Base-by-base conservation (phyloP, 345 rosid genomes). In the Arabis hirsuta region DNA sequence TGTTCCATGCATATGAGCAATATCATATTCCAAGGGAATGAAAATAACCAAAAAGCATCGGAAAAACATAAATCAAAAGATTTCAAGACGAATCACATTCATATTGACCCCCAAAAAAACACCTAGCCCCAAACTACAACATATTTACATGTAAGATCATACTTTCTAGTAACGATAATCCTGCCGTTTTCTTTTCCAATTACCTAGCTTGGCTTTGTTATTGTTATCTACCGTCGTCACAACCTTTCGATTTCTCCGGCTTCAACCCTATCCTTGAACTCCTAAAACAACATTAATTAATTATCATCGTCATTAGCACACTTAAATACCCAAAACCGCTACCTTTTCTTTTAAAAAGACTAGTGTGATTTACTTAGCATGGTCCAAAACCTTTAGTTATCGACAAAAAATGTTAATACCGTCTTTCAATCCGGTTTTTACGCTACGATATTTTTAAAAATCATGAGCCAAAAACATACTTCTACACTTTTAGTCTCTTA, bases 81-180 rank as follows among this genome's bases (percentile, higher is more conserved):
- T 36, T 7, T 9, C 39, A 36, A 36, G 3, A 2, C 1, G 10
- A 16, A 47, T 7, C 24, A 8, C 14, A 3, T 47, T 20, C 50
- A 42, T 59, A 38, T 31, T 9, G 26, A 56, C 16, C 32, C 41
- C 19, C 22, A 39, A 3, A 36, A 39, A 7, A 2, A 8, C 52
- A 45, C 64, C 65, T 4, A 44, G 8, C 52, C 41, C 14, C 41
- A 62, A 26, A 44, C 13, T 44, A 27, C 27, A 43, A 41, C 20
- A 60, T 9, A 60, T 42, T 41, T 60, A 42, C 65, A 60, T 42
- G 65, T 41, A 42, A 60, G 20, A 60, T 41, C 20, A 26, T 60
- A 60, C 36, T 42, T 60, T 62, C 6, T 61, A 13, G 22, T 13
- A 60, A 4, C 4, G 9, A 46, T 1, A 3, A 3, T 41, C 51